phyloP scores from a whole-genome alignment of 768 basidiomycete genomes.

The Mycena pura region DNA sequence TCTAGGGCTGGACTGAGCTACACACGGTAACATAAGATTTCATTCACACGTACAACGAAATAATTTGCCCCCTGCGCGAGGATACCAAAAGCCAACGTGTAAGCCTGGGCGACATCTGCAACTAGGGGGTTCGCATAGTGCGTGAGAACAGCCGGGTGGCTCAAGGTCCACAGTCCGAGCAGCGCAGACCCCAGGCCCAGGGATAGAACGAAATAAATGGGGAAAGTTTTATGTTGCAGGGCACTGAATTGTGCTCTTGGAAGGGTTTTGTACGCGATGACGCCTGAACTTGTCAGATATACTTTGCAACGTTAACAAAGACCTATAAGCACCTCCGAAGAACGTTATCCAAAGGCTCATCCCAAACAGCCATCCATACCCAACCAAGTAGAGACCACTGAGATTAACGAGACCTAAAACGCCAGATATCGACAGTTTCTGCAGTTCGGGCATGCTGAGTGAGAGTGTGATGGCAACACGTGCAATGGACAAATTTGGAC shows the following conservation, averaged over 20 bases:
- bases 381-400: conserved; percentile 56
- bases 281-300: conserved; percentile 43
- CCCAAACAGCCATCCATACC: conserved; percentile 70
- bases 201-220: conserved; percentile 73
- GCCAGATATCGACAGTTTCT: conserved; percentile 44
- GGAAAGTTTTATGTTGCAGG: conserved; percentile 78
- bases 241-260: conserved; percentile 75
- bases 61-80: conserved; percentile 65
- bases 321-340: conserved; percentile 56
- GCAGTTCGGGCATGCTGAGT: conserved; percentile 25
- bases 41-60: conserved; percentile 53
- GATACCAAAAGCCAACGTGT: conserved; percentile 55
- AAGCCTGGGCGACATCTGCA: conserved; percentile 72
- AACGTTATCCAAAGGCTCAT: conserved; percentile 81
- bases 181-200: conserved; percentile 61
- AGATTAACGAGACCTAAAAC: conserved; percentile 39
- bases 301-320: too few relatives aligned
- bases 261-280: conserved; percentile 66
- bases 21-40: background rate
- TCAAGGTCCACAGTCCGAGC: conserved; percentile 61
- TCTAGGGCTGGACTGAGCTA: background rate
- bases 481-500: background rate
- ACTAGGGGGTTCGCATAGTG: conserved; percentile 53
- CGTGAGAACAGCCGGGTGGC: conserved; percentile 60
- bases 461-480: conserved; percentile 4